Evolutionary conservation across 2,329 filamentous ascomycete species (phyloP).

Genomic region (Stachybotrys elegans): DNA sequence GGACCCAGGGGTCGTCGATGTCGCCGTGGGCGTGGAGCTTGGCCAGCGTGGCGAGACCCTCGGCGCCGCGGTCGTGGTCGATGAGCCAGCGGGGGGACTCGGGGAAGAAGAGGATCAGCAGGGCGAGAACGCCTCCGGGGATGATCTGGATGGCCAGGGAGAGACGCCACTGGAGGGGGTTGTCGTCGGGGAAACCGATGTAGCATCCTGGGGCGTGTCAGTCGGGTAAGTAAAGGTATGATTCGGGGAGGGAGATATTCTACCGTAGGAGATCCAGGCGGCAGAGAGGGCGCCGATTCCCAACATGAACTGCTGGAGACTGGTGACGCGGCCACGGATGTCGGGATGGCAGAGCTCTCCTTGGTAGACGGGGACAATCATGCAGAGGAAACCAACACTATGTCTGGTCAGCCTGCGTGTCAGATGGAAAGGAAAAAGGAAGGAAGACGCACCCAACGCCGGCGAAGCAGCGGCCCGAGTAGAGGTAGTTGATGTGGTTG

Average conservation of each 20-base stretch:
- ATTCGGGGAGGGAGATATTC: background rate
- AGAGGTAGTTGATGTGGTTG: constrained; percentile 52
- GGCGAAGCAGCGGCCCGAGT: constrained; percentile 64
- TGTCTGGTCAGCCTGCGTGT: constrained; percentile 1
- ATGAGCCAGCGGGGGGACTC: constrained; percentile 74
- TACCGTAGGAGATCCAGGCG: constrained; percentile 67
- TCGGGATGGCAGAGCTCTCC: constrained; percentile 73
- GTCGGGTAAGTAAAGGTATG: too few relatives aligned
- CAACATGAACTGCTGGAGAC: constrained; percentile 78
- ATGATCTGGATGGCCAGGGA: constrained; percentile 64
- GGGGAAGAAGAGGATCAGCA: constrained; percentile 65
- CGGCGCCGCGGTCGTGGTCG: constrained; percentile 59
- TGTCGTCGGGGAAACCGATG: constrained; percentile 19
- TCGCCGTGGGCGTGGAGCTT: constrained; percentile 66
- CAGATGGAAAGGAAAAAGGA: background rate
- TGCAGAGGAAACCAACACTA: constrained; percentile 39
- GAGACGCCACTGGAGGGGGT: constrained; percentile 29
- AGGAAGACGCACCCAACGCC: constrained; percentile 44
- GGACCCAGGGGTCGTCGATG: constrained; percentile 61
- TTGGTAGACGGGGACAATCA: constrained; percentile 60
- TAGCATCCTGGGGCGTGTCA: constrained; percentile 21
- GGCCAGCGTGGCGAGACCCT: constrained; percentile 63
- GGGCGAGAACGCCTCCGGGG: constrained; percentile 59
- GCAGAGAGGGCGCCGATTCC: constrained; percentile 70
- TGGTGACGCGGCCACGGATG: constrained; percentile 71